Base-by-base conservation (phyloP, 208 protist species). In the Trichomonas gallinae region DNA sequence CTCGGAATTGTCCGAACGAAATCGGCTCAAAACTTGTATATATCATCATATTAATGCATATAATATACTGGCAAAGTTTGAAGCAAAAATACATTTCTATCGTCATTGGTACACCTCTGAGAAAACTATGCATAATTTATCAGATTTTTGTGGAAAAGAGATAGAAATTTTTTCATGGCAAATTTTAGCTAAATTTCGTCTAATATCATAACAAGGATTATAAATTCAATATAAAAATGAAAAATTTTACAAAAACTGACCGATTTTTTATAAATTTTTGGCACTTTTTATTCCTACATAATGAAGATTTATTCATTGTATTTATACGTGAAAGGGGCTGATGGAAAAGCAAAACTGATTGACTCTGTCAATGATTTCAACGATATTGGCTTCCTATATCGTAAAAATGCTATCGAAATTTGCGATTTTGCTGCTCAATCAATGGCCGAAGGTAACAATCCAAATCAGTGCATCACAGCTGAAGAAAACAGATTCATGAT, bases 271-370 rank as follows among this genome's bases (percentile, higher is more conserved):
- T n/a, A 82, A 82, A 36, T 8, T 36, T 82, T 36, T 82, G 15
- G 31, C 63, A 82, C 31, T 85, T 85, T 42, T 85, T 21, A 89
- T 89, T 89, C 17, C 4, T 44, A 15, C 26, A 34, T 21, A 51
- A 93, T 93, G 87, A 93, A 93, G 44, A 93, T 93, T 17, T 93
- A 93, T 42, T 42, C 87, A 38, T 13, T 93, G 17, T 93, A 93
- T 38, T 17, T 93, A 6, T 93, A 38, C 51, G 1, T 2, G 1
- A 23, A 48, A 85, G 58, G 58, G 2, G n/a, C 40, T 38, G 44
- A 93, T 38, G 87, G 34, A 34, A 40, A 34, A 38, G 10, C 44
- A 34, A 89, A n/a, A 46, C 8, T 93, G 6, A 31, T 93, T 51
- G 87, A 93, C 51, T 51, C 44, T 4, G 87, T 21, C 0, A 93